A percentile compares a stretch with the other conserved stretches of the same genome.
These are phyloP conservation scores for Diplodia scrobiculata DNA, from an alignment of 2,329 filamentous ascomycete species.

Conservation along the genomic window DNA sequence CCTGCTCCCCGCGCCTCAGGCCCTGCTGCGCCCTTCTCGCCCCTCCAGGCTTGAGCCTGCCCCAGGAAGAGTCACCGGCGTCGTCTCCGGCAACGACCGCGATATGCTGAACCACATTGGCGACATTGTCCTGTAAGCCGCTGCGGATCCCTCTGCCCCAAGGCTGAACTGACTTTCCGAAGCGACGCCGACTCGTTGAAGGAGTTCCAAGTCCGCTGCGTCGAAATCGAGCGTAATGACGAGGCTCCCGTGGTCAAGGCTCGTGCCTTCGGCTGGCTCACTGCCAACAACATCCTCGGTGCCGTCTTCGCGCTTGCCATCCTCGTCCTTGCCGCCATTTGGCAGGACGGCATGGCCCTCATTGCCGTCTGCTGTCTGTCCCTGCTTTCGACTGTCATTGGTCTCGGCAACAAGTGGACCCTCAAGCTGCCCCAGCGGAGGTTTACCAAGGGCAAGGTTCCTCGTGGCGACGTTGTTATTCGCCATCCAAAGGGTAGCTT, in stretches of 20 bases:
- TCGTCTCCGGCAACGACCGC: conserved; percentile 53
- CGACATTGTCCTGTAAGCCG: conserved; percentile 49
- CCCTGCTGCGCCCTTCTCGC: conserved; percentile 51
- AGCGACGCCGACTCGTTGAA: conserved; percentile 44
- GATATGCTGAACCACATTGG: conserved; percentile 54
- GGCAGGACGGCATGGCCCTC: conserved; percentile 55
- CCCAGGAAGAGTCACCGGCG: conserved; percentile 48
- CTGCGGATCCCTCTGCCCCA: not conserved
- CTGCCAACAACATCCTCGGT: conserved; percentile 51
- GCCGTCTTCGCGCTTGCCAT: conserved; percentile 49
- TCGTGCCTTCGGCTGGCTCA: conserved; percentile 51
- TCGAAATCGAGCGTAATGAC: conserved; percentile 43
- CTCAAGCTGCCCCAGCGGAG: conserved; percentile 48
- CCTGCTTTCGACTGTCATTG: conserved; percentile 53
- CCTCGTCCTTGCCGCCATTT: conserved; percentile 49
- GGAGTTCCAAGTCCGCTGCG: conserved; percentile 47
- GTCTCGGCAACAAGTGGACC: conserved; percentile 54
- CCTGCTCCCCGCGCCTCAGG: conserved; percentile 55
- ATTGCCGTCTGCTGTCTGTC: conserved; percentile 53
- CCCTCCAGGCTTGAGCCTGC: conserved; percentile 48
- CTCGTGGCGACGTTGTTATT: conserved; percentile 53
- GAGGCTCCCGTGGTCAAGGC: conserved; percentile 45
- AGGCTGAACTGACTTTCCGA: conserved; percentile 12
- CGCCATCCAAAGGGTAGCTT: conserved; percentile 56
- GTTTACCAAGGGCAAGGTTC: conserved; percentile 38